A percentile compares a stretch with the other conserved stretches of the same genome.
Conservation (phyloP, 139 green algal species). For the Coccomyxa sp. region DNA sequence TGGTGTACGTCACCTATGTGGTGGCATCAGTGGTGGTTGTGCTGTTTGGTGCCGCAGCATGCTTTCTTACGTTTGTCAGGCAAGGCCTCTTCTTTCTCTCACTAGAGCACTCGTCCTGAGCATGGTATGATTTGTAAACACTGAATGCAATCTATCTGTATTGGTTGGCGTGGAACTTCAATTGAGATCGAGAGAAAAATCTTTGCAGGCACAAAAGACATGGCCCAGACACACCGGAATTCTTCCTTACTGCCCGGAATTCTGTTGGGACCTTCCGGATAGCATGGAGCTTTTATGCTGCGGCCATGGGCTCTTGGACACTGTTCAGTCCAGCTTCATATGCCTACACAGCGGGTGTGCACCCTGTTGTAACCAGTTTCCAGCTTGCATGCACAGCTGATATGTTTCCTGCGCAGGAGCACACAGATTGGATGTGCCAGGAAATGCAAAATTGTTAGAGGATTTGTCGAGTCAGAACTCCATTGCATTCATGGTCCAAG, state of each 20-base stretch:
- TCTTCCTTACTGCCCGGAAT: slow-evolving; percentile 17
- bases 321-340: slow-evolving; percentile 46
- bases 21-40: neutral
- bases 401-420: too few species aligned
- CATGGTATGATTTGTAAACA: too few species aligned
- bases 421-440: too few species aligned
- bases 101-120: neutral
- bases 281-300: slow-evolving; percentile 67
- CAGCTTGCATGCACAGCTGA: too few species aligned
- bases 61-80: neutral
- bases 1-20: neutral
- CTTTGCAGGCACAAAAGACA: neutral
- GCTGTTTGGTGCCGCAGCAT: neutral
- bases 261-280: slow-evolving; percentile 35
- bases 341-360: slow-evolving; percentile 22
- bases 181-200: neutral
- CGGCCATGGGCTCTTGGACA: slow-evolving; percentile 69
- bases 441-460: too few species aligned
- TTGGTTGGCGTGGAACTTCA: neutral
- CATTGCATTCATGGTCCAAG: too few species aligned
- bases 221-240: slow-evolving; percentile 24
- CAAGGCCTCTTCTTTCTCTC: neutral
- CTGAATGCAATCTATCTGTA: neutral
- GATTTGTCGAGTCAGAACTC: too few species aligned
- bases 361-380: neutral